Percentiles rank a stretch among this genome's conserved stretches.
phyloP scores from a whole-genome alignment of 129 eudicot species.

The Saposhnikovia divaricata region DNA sequence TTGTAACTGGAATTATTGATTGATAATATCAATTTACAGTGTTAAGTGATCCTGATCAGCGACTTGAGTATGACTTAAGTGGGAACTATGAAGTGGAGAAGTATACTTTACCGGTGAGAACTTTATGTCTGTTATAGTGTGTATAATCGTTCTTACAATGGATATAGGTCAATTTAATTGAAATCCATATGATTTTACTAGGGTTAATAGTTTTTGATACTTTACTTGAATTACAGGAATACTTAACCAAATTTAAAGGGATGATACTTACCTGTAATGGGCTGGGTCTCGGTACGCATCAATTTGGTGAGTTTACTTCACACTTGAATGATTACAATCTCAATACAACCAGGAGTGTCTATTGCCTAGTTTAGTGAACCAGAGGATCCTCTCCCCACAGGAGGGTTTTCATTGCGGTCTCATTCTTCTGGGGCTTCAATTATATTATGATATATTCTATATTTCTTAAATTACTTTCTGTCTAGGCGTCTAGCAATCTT shows the following conservation, averaged over 20 bases:
- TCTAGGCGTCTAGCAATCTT: neutral
- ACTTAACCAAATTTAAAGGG: constrained; percentile 49
- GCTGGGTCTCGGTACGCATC: constrained; percentile 41
- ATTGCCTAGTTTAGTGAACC: neutral
- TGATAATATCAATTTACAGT: constrained; percentile 18
- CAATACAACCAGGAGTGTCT: neutral
- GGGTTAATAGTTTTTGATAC: neutral
- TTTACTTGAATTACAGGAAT: constrained; percentile 29
- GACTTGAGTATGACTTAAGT: constrained; percentile 45
- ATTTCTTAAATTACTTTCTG: neutral
- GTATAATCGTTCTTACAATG: neutral
- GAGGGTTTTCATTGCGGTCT: too few relatives aligned
- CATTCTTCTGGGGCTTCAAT: neutral
- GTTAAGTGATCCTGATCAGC: constrained; percentile 45
- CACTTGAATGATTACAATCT: neutral
- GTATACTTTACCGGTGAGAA: constrained; percentile 40
- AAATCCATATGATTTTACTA: neutral
- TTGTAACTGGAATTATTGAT: neutral
- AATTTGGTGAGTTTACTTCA: constrained; percentile 26
- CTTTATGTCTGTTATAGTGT: neutral
- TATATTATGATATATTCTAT: neutral
- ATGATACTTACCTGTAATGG: constrained; percentile 62
- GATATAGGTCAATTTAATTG: neutral
- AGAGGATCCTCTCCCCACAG: too few relatives aligned
- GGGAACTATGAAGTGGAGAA: constrained; percentile 48